These are phyloP conservation scores for Cercospora nicotianae DNA, from an alignment of 2,329 filamentous ascomycete species.

Conservation along the genomic window DNA sequence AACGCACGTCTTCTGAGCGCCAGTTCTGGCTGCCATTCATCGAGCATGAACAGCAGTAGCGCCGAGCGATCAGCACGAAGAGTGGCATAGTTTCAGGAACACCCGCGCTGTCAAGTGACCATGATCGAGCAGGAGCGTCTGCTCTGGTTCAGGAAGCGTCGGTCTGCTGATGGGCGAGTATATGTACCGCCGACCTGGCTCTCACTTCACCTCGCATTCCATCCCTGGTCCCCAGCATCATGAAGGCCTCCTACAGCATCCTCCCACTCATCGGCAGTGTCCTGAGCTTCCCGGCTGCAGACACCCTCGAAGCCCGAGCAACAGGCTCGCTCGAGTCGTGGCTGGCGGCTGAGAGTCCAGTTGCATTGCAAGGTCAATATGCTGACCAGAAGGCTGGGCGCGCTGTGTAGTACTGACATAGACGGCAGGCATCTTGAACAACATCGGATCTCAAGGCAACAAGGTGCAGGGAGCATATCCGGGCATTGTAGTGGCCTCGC, in stretches of 20 bases:
- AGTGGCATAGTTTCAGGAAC: conserved; percentile 3
- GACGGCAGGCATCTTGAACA: conserved; percentile 48
- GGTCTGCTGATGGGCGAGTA: background rate
- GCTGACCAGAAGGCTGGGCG: background rate
- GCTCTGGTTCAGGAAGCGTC: conserved; percentile 1
- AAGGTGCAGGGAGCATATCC: conserved; percentile 50
- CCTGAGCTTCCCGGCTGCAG: conserved; percentile 13
- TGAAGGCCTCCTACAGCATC: conserved; percentile 17
- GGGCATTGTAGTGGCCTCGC: conserved; percentile 58
- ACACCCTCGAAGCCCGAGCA: conserved; percentile 19
- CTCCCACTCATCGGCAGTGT: conserved; percentile 16
- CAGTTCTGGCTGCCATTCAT: background rate
- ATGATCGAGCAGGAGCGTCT: conserved; percentile 3
- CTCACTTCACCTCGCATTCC: background rate
- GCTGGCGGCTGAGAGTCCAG: conserved; percentile 47
- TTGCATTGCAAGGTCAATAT: conserved; percentile 48
- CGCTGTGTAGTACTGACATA: background rate
- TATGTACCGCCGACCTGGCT: background rate
- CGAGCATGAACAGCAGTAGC: background rate
- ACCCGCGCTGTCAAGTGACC: conserved; percentile 12
- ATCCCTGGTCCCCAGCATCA: background rate
- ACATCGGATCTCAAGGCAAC: conserved; percentile 55
- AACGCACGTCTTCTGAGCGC: background rate
- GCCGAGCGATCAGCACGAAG: conserved; percentile 8
- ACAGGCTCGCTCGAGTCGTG: conserved; percentile 33